phyloP scores from a whole-genome alignment of 768 basidiomycete species.

The Clavulina sp. region DNA sequence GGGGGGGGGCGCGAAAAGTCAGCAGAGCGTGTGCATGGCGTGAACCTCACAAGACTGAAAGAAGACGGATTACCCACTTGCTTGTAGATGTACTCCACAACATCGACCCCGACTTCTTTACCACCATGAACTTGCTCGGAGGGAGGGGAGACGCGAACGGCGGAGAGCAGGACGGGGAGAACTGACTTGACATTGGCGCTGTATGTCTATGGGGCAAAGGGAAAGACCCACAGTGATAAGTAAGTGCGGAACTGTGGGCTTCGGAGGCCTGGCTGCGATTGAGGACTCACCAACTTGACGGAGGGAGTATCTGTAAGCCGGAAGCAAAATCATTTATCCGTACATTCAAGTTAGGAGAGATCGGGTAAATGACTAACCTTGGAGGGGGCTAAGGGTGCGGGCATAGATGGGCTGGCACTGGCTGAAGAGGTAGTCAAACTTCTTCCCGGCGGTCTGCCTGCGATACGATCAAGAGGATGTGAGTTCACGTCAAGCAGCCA shows the following conservation, averaged over 20 bases:
- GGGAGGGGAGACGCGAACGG: conserved; percentile 62
- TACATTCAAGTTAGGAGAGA: conserved; percentile 1
- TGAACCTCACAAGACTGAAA: too few species aligned
- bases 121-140: conserved; percentile 48
- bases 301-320: conserved; percentile 36
- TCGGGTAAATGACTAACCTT: conserved; percentile 29
- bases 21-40: too few species aligned
- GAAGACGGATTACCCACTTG: conserved; percentile 59
- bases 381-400: conserved; percentile 57
- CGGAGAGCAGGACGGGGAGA: conserved; percentile 75
- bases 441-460: conserved; percentile 69
- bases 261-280: conserved; percentile 53
- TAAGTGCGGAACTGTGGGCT: not conserved
- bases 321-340: conserved; percentile 1
- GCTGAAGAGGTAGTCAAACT: conserved; percentile 75
- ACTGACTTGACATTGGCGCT: conserved; percentile 55
- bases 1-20: too few species aligned
- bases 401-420: conserved; percentile 89
- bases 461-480: too few species aligned
- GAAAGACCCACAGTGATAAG: not conserved
- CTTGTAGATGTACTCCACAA: conserved; percentile 53
- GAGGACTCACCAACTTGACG: conserved; percentile 47
- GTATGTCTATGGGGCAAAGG: conserved; percentile 38
- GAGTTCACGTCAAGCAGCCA: not conserved
- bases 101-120: conserved; percentile 53